Conservation (phyloP, 208 protist species). For the Acanthamoeba royreba region DNA sequence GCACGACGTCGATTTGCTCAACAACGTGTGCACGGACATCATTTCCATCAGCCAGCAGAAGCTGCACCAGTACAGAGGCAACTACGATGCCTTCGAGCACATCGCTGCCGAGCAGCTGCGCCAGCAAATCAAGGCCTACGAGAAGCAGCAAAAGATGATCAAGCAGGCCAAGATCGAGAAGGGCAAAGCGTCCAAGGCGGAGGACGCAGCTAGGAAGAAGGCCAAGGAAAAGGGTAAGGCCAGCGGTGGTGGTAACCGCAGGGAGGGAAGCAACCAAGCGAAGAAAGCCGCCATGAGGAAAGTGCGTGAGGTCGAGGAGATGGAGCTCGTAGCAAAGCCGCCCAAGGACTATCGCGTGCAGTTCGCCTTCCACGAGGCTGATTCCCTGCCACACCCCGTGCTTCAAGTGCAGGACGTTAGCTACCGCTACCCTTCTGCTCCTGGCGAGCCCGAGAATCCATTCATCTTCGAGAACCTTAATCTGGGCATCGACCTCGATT, state of each 20-base stretch:
- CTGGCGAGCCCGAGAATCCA: constrained; percentile 55
- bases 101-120: constrained; percentile 90
- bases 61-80: constrained; percentile 88
- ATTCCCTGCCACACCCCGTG: constrained; percentile 86
- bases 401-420: constrained; percentile 86
- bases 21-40: constrained; percentile 96
- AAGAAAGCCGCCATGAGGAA: too few species aligned
- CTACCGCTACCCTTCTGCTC: constrained; percentile 55
- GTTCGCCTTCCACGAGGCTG: constrained; percentile 67
- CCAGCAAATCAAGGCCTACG: constrained; percentile 94
- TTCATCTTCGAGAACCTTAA: constrained; percentile 74
- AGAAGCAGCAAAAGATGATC: too few species aligned
- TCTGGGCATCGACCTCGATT: constrained; percentile 77
- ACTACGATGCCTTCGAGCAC: constrained; percentile 94
- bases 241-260: constrained; percentile 70
- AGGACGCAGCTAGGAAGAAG: constrained; percentile 91
- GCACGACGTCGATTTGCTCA: constrained; percentile 93
- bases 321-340: too few species aligned
- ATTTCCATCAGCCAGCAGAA: constrained; percentile 86
- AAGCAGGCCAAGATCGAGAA: constrained; percentile 94
- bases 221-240: constrained; percentile 94
- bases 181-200: constrained; percentile 94
- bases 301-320: constrained; percentile 83
- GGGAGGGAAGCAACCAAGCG: constrained; percentile 23
- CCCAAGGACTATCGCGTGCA: too few species aligned